These are phyloP conservation scores for Citropsis articulata DNA, from an alignment of 345 rosid species.

Conservation along the genomic window DNA sequence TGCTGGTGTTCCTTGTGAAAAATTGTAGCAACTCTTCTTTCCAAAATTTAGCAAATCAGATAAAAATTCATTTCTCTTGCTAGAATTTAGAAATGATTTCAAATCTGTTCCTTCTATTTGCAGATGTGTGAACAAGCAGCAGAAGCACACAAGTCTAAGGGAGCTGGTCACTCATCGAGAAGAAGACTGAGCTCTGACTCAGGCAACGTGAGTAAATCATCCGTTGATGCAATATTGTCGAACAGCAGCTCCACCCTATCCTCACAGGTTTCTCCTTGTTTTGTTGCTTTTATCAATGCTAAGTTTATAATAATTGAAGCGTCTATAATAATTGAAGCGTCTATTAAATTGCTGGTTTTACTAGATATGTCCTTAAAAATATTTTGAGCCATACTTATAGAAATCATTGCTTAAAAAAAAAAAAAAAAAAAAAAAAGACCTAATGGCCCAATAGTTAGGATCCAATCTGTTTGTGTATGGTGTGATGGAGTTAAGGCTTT, in stretches of 20 bases:
- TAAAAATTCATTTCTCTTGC: neutral
- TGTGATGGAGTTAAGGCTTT: neutral
- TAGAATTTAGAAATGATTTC: neutral
- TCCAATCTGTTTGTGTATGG: neutral
- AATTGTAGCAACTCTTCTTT: neutral
- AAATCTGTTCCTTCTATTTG: conserved; percentile 17
- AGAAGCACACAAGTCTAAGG: conserved; percentile 86
- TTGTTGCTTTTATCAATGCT: neutral
- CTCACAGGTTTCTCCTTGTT: conserved; percentile 49
- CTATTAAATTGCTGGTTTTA: neutral
- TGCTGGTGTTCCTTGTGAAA: neutral
- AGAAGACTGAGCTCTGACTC: conserved; percentile 70
- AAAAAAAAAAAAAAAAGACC: neutral
- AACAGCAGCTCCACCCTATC: conserved; percentile 43
- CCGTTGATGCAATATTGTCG: conserved; percentile 91
- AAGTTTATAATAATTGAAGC: neutral
- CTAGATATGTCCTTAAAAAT: neutral
- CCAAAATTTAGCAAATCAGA: neutral
- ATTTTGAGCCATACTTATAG: neutral
- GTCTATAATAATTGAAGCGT: no score
- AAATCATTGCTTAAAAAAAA: neutral
- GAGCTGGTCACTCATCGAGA: conserved; percentile 55
- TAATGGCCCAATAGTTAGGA: no score
- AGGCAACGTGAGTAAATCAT: conserved; percentile 57
- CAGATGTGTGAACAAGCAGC: conserved; percentile 99